Base-by-base conservation (phyloP, 768 basidiomycete genomes). In the Suillus brevipes region DNA sequence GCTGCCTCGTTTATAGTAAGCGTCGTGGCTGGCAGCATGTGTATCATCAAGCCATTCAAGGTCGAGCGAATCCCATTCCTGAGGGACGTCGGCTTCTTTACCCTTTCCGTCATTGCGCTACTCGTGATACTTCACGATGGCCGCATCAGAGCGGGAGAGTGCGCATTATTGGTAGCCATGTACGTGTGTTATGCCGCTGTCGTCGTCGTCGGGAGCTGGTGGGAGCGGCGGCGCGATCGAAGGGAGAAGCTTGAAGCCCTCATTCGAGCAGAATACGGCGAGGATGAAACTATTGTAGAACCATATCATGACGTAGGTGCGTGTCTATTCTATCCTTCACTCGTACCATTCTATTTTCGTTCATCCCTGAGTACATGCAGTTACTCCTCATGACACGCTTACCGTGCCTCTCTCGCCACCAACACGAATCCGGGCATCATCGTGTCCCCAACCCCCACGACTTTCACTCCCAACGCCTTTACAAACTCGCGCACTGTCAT, bases 11-110 rank as follows among this genome's bases (percentile, higher is more conserved):
- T 99, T 80, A 96, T 99, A 76, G 89, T 94, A 25, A 94, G 94
- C 2, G 94, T 95, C 71, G 97, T 99, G 28, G 97, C 94, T 14
- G 97, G 97, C 9, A 90, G 92, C n/a, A 97, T 99, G 90, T 95
- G 94, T 70, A 89, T 99, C 76, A 95, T 99, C 77, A 92, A 91
- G 64, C 96, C 97, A 0, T 99, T 99, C 78, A 85, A 87, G 69
- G 95, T 99, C 36, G 81, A 89, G 40, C 87, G 82, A 0, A 80
- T 82, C 20, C 89, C 92, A 0, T 99, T 99, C 79, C 77, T 98
- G 13, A 90, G 97, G 45, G 97, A 99, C 75, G 92, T 97, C 38
- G 89, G 92, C 6, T 99, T 99, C 83, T 98, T 98, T 78, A 87
- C 91, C n/a, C 70, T 86, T 12, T 91, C 97, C 0, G 87, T 98